Evolutionary conservation across 352 stramenopile genomes (phyloP).

Genomic region (Phytophthora crassamura): DNA sequence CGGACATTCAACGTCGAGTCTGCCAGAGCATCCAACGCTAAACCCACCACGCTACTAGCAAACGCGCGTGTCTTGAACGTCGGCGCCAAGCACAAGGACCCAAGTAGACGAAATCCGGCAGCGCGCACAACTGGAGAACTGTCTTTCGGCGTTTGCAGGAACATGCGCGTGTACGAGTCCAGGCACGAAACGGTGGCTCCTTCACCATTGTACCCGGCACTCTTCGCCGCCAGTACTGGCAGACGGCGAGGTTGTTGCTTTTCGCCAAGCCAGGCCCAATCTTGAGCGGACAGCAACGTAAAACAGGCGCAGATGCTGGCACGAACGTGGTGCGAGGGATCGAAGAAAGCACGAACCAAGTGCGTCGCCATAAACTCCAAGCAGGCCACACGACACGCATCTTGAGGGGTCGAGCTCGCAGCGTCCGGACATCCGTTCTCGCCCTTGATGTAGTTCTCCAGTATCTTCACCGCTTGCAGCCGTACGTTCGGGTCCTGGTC

Average conservation of each 20-base stretch:
- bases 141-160: constrained; percentile 81
- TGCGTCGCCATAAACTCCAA: constrained; percentile 83
- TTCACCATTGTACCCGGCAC: constrained; percentile 35
- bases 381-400: constrained; percentile 51
- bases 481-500: constrained; percentile 87
- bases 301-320: constrained; percentile 90
- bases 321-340: constrained; percentile 87
- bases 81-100: constrained; percentile 74
- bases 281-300: constrained; percentile 70
- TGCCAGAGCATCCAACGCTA: constrained; percentile 68
- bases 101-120: constrained; percentile 79
- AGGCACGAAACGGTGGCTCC: constrained; percentile 45
- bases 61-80: constrained; percentile 82
- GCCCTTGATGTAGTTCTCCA: constrained; percentile 91
- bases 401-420: neutral
- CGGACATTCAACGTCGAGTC: constrained; percentile 89
- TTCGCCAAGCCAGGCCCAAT: constrained; percentile 69
- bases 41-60: constrained; percentile 60
- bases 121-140: constrained; percentile 83
- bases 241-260: constrained; percentile 47
- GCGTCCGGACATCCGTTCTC: constrained; percentile 35
- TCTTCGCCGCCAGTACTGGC: constrained; percentile 41
- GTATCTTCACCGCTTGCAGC: constrained; percentile 86
- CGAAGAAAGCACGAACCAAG: constrained; percentile 83
- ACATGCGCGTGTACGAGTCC: constrained; percentile 75